Evolutionary conservation across 306 rosid genomes (phyloP).

Genomic region (Pueraria montana): DNA sequence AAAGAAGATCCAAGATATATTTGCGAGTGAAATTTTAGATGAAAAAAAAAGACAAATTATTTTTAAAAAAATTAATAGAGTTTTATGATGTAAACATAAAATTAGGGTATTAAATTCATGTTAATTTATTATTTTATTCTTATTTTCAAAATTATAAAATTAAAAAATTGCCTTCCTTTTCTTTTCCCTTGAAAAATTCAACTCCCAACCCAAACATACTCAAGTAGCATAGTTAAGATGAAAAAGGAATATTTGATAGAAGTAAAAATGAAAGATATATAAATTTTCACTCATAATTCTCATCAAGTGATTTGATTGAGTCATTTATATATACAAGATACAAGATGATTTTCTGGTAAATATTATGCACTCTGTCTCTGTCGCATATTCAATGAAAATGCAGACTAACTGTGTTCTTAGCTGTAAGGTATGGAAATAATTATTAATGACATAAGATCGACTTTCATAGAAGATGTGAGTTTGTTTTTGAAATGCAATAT

Average conservation of each 20-base stretch:
- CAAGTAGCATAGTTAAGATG: background rate
- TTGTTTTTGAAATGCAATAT: background rate
- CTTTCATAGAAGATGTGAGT: background rate
- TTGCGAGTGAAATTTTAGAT: background rate
- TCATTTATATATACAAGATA: background rate
- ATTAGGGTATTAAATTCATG: background rate
- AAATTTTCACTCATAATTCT: background rate
- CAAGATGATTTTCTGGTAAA: constrained; percentile 21
- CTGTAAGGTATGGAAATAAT: background rate
- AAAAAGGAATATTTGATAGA: background rate
- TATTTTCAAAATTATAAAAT: background rate
- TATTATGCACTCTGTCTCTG: background rate
- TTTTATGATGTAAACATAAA: background rate
- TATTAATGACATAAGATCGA: background rate
- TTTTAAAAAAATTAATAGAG: background rate
- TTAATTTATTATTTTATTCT: background rate
- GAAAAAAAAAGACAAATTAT: background rate
- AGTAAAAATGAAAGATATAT: background rate
- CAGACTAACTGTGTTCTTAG: background rate
- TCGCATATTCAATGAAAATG: background rate
- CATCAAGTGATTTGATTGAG: constrained; percentile 2
- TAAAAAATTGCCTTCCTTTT: background rate
- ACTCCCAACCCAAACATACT: background rate
- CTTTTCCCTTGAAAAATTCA: background rate
- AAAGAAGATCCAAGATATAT: background rate